Conservation (phyloP, 495 filamentous ascomycete genomes). For the Xylaria scruposa region DNA sequence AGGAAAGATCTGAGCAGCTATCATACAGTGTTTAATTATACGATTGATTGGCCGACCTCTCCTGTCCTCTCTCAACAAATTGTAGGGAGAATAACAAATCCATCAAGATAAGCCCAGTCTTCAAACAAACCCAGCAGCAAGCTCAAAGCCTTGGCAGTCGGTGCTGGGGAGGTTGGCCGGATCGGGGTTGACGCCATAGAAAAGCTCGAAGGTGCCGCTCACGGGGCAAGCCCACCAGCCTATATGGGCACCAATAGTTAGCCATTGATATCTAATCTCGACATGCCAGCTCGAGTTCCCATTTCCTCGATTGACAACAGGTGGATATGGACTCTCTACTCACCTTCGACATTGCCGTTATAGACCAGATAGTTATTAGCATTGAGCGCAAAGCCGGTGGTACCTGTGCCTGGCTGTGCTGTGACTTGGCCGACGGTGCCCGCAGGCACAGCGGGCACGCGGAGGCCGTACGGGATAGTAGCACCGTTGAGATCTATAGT, state of each 20-base stretch:
- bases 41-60: background rate
- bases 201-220: conserved; percentile 19
- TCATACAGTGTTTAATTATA: background rate
- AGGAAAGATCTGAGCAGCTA: too few relatives aligned
- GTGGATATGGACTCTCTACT: background rate
- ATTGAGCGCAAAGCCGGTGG: conserved; percentile 7
- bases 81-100: background rate
- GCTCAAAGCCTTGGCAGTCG: conserved; percentile 3
- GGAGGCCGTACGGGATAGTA: conserved; percentile 11
- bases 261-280: background rate
- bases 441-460: background rate
- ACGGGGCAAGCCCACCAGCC: conserved; percentile 28
- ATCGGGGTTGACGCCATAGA: conserved; percentile 19
- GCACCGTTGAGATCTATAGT: background rate
- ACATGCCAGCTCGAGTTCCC: background rate
- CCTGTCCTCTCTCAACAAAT: background rate
- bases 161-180: conserved; percentile 12
- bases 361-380: background rate
- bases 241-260: background rate
- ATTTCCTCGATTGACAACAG: background rate
- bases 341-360: conserved; percentile 20
- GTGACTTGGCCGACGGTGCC: conserved; percentile 16
- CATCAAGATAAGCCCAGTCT: background rate
- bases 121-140: conserved; percentile 8
- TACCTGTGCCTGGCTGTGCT: conserved; percentile 4